These are phyloP conservation scores for Pinus tabuliformis DNA, from an alignment of 75 land plant genomes.

Conservation along the genomic window DNA sequence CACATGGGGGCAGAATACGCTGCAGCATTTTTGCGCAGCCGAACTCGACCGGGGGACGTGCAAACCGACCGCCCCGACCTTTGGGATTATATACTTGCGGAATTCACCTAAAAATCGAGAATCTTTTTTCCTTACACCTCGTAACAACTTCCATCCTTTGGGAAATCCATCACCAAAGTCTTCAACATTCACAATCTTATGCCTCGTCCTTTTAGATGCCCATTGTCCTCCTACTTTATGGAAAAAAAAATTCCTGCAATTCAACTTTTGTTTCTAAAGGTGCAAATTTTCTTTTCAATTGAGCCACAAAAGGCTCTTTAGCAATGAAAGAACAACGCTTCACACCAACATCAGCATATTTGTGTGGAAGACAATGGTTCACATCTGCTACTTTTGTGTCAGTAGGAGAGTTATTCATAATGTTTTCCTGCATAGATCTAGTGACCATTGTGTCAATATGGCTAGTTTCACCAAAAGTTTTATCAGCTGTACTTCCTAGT, in stretches of 20 bases:
- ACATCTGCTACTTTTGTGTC: constrained; percentile 8
- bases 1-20: too few species aligned
- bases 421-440: neutral
- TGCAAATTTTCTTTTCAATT: constrained; percentile 42
- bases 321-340: neutral
- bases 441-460: neutral
- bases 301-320: constrained; percentile 25
- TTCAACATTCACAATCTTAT: constrained; percentile 47
- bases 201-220: too few species aligned
- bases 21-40: too few species aligned
- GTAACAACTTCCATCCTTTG: constrained; percentile 51
- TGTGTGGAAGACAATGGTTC: constrained; percentile 10
- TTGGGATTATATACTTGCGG: constrained; percentile 43
- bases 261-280: constrained; percentile 39
- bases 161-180: constrained; percentile 52
- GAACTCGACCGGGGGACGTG: too few species aligned
- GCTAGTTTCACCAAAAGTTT: neutral
- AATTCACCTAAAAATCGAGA: constrained; percentile 26
- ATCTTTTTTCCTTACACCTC: constrained; percentile 37
- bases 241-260: constrained; percentile 36
- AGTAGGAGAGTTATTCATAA: neutral
- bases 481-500: neutral
- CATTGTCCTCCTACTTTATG: constrained; percentile 37
- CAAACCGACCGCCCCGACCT: too few species aligned
- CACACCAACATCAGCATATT: constrained; percentile 24